A percentile compares a stretch with the other conserved stretches of the same genome.
These are phyloP conservation scores for Rhodotorula kratochvilovae DNA, from an alignment of 768 basidiomycete genomes.

Conservation along the genomic window DNA sequence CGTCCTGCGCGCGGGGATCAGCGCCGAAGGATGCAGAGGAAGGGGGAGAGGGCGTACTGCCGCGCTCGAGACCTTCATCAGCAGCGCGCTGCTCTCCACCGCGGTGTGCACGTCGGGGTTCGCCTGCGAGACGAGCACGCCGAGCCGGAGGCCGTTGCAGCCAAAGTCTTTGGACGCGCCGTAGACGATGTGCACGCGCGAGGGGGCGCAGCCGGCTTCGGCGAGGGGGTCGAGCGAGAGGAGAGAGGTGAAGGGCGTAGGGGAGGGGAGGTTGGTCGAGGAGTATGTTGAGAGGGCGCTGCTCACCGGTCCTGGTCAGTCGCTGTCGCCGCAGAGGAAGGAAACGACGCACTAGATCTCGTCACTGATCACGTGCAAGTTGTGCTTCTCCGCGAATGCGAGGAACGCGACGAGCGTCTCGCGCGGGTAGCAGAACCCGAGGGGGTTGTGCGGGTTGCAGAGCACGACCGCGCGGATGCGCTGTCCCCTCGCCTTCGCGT, in stretches of 20 bases:
- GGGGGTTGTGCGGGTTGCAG: constrained; percentile 43
- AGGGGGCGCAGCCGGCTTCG: constrained; percentile 40
- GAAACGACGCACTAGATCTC: constrained; percentile 34
- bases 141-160: constrained; percentile 42
- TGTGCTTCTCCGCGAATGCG: constrained; percentile 39
- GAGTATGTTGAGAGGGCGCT: constrained; percentile 36
- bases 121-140: constrained; percentile 42
- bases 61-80: constrained; percentile 43
- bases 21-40: background rate
- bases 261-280: constrained; percentile 3
- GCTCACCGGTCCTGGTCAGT: background rate
- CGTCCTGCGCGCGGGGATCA: constrained; percentile 24
- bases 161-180: constrained; percentile 43
- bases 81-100: constrained; percentile 37
- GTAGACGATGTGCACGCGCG: constrained; percentile 33
- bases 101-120: constrained; percentile 40
- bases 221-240: constrained; percentile 39
- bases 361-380: constrained; percentile 39
- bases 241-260: constrained; percentile 39
- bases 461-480: constrained; percentile 37
- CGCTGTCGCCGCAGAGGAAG: background rate
- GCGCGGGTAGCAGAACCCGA: constrained; percentile 41
- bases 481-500: constrained; percentile 3
- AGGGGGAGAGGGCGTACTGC: constrained; percentile 19
- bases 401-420: constrained; percentile 40